Conservation (phyloP, 345 rosid genomes). For the Angophora floribunda region DNA sequence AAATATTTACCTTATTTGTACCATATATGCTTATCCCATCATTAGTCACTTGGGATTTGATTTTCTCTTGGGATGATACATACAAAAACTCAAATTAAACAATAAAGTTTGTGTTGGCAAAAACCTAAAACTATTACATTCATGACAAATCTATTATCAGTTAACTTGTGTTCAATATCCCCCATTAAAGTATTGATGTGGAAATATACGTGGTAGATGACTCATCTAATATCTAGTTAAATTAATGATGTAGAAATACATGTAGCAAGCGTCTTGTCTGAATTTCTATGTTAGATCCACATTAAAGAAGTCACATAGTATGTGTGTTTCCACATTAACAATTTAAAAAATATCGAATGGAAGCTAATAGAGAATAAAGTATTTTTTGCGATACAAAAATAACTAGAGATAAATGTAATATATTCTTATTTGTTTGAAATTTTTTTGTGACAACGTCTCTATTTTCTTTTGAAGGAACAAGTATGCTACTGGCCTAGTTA, state of each 20-base stretch:
- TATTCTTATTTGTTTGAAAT: neutral
- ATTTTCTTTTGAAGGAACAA: neutral
- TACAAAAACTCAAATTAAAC: neutral
- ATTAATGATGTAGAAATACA: neutral
- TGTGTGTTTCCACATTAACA: neutral
- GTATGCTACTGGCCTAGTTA: neutral
- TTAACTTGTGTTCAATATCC: neutral
- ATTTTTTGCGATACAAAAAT: neutral
- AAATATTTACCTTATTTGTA: neutral
- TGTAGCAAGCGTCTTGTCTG: rapidly evolving
- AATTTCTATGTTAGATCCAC: neutral
- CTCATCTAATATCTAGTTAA: neutral
- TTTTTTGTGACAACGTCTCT: neutral
- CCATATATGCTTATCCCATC: neutral
- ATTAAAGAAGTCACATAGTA: rapidly evolving
- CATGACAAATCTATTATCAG: neutral
- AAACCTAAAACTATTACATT: neutral
- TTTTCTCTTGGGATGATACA: neutral
- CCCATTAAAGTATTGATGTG: neutral
- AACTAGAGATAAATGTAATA: neutral
- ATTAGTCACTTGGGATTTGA: neutral
- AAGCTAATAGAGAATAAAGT: neutral
- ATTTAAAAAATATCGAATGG: neutral
- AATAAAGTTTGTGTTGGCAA: neutral
- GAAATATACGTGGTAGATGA: neutral